Base-by-base conservation (phyloP, 805 yeast genomes). In the Saccharomycopsis sp. region DNA sequence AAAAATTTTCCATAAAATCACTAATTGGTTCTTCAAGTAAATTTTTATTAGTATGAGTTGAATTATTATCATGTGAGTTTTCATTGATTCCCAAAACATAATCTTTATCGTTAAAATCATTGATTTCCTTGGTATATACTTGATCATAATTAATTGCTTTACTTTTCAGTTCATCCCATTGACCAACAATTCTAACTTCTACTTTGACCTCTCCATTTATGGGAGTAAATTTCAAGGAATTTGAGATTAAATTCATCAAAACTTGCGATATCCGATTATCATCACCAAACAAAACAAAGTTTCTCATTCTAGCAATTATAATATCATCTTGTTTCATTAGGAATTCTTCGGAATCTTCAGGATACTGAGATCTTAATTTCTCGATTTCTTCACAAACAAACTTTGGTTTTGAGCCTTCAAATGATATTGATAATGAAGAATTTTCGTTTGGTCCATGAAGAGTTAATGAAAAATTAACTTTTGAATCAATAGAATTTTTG, bases 151-250 rank as follows among this genome's bases (percentile, higher is more conserved):
- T 56, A 12, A 50, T 54, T 0, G 46, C 51, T 36, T 58, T 58
- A 21, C 84, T 74, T 44, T 59, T 56, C 19, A 55, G 62, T 51
- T 64, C 69, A 52, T 81, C 92, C 53, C 79, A 83, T 52, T 76
- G 83, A 30, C 92, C 92, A 15, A 79, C 41, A n/a, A 79, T 56
- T 46, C 66, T 70, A 48, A 81, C 71, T 1, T 66, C 56, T 6
- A 85, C 84, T 21, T 69, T 68, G 10, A 88, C 94, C 13, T 72
- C 69, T 2, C 96, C 97, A 44, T 85, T 84, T 14, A 77, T 81
- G 0, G 95, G 95, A 0, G 97, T 88, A 52, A 92, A 92, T 57
- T 92, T 92, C 51, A 92, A 64, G 0, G 95, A 78, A 59, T 92
- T 89, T 14, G 94, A 80, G 8, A 89, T 92, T 41, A 92, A 64